Evolutionary conservation across 257 asterid genomes (phyloP).

Genomic region (Cinchona pubescens): DNA sequence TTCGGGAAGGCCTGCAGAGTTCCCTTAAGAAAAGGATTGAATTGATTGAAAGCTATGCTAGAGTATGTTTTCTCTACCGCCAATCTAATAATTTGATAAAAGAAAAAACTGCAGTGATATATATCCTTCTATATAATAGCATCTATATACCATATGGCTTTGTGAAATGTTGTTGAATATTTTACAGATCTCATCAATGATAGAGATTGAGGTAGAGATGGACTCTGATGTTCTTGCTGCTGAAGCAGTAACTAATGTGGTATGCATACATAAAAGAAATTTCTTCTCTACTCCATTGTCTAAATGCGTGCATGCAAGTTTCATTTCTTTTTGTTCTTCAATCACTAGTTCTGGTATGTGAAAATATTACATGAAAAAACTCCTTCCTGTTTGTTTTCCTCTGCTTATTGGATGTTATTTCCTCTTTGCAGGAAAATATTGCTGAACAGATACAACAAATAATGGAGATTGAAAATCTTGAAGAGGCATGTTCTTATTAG

Average conservation of each 20-base stretch:
- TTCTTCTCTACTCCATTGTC: background rate
- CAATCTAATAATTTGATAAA: background rate
- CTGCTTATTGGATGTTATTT: conserved; percentile 1
- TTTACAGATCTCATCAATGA: conserved; percentile 91
- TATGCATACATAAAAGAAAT: conserved; percentile 23
- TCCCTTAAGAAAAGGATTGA: conserved; percentile 83
- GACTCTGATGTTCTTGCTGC: conserved; percentile 93
- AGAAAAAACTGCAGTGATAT: background rate
- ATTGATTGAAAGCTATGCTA: conserved; percentile 90
- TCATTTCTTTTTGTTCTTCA: background rate
- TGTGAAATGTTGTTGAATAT: conserved; percentile 12
- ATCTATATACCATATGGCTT: background rate
- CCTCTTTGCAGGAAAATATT: conserved; percentile 67
- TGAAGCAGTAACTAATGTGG: conserved; percentile 71
- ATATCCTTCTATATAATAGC: background rate
- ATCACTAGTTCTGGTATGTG: background rate
- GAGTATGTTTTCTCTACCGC: conserved; percentile 43
- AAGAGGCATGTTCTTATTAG: conserved; percentile 58
- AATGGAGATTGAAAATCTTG: conserved; percentile 93
- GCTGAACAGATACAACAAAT: conserved; percentile 84
- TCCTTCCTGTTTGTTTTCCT: background rate
- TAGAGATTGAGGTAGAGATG: conserved; percentile 93
- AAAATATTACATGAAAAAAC: background rate
- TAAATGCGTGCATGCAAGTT: background rate
- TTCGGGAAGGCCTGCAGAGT: conserved; percentile 70